Evolutionary conservation across 2,329 filamentous ascomycete genomes (phyloP).

Genomic region (Grosmannia penicillata): DNA sequence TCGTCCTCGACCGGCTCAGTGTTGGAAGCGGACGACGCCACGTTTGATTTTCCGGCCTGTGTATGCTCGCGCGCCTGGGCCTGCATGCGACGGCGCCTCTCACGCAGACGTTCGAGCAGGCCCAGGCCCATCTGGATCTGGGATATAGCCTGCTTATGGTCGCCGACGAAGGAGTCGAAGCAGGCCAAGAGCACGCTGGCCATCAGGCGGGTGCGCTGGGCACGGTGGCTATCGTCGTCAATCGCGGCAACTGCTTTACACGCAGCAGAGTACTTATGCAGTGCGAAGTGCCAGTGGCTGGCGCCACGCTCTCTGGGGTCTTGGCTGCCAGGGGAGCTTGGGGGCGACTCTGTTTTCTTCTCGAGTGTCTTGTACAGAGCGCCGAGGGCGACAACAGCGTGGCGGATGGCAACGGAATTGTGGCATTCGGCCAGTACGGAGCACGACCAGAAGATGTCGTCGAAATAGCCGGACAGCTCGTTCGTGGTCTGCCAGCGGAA

Average conservation of each 20-base stretch:
- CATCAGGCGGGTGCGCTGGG: constrained; percentile 39
- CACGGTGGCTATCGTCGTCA: constrained; percentile 23
- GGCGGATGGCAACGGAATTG: constrained; percentile 43
- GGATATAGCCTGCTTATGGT: constrained; percentile 44
- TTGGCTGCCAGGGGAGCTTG: constrained; percentile 25
- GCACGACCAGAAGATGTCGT: constrained; percentile 49
- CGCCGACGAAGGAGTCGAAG: constrained; percentile 52
- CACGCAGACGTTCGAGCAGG: constrained; percentile 37
- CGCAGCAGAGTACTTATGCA: constrained; percentile 44
- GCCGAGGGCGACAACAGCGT: constrained; percentile 51
- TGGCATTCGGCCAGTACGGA: constrained; percentile 50
- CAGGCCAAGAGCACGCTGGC: constrained; percentile 50
- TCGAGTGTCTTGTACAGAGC: constrained; percentile 54
- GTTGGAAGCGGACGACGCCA: neutral
- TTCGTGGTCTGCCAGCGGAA: constrained; percentile 46
- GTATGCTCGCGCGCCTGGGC: too few species aligned
- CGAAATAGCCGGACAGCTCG: constrained; percentile 53
- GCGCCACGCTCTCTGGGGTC: constrained; percentile 18
- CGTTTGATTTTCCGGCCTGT: too few species aligned
- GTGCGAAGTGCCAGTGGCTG: constrained; percentile 43
- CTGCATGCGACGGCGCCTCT: constrained; percentile 23
- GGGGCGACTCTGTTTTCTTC: constrained; percentile 35
- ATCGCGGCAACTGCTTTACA: constrained; percentile 33
- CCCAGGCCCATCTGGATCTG: constrained; percentile 46
- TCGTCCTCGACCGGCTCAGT: constrained; percentile 39